Base-by-base conservation (phyloP, 257 asterid species). In the Nicotiana paniculata region DNA sequence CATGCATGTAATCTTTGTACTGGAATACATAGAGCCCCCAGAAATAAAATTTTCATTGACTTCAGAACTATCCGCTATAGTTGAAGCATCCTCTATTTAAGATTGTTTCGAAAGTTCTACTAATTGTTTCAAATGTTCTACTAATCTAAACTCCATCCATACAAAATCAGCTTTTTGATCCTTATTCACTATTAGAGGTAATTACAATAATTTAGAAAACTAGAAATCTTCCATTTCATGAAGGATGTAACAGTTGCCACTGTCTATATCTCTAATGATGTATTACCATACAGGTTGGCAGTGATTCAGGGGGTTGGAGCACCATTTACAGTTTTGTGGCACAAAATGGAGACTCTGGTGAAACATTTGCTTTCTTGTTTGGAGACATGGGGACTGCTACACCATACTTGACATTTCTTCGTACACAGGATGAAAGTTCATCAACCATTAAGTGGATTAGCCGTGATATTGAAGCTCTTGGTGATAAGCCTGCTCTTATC, bases 371-470 rank as follows among this genome's bases (percentile, higher is more conserved):
- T 48, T 96, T 96, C 91, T 87, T 96, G 72, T 93, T 91, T 74
- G 98, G 99, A 63, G 99, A 96, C 91, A 94, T 96, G 99, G 99
- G 99, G 78, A 93, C 98, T 80, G 92, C 95, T 32, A 91, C 98
- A 10, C 95, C 97, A 1, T 94, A 96, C 90, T 64, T 86, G 9
- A 92, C 98, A 15, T 96, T 89, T 83, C 85, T 84, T 69, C 97
- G 97, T 59, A 86, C 88, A 21, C 98, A 94, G 81, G 90, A 90
- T 3, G 98, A 96, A 82, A 96, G 98, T 85, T 81, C 88, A 77
- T 85, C 97, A 35, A 95, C 98, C 9, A 77, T 96, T 33, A 93
- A 94, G 87, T 96, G 97, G 98, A 96, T 96, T 83, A 83, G 62
- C 69, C 87, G 96, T 74, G 99, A 96, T 77, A 88, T 96, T 16